These are phyloP conservation scores for Xanthoconium purpureum DNA, from an alignment of 768 basidiomycete species.

Conservation along the genomic window DNA sequence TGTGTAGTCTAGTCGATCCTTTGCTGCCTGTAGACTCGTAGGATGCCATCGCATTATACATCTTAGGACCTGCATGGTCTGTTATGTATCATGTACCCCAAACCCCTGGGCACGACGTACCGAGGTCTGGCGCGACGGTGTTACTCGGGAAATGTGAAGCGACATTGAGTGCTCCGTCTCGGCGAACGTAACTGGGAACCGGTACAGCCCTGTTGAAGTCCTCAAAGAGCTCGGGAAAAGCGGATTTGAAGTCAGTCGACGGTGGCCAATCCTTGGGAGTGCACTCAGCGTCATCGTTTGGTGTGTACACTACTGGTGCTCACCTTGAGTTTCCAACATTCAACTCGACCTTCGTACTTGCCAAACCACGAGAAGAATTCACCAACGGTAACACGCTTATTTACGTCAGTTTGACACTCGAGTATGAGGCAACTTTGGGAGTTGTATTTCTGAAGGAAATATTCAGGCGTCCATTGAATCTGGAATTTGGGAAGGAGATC, in stretches of 20 bases:
- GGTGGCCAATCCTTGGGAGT: constrained; percentile 83
- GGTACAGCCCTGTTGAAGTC: constrained; percentile 85
- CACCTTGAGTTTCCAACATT: constrained; percentile 72
- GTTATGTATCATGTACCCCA: constrained; percentile 2
- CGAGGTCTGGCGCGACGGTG: constrained; percentile 74
- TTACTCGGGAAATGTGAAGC: constrained; percentile 86
- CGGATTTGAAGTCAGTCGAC: constrained; percentile 75
- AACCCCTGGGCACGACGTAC: constrained; percentile 37
- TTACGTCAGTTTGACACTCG: constrained; percentile 76
- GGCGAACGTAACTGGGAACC: constrained; percentile 84
- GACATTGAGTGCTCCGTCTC: constrained; percentile 86
- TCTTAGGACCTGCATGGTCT: constrained; percentile 69
- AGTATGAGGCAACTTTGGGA: constrained; percentile 65
- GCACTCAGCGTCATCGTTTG: constrained; percentile 5
- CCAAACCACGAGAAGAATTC: constrained; percentile 84
- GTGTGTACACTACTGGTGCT: constrained; percentile 32
- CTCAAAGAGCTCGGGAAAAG: constrained; percentile 81
- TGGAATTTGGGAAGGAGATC: constrained; percentile 59
- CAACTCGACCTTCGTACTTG: constrained; percentile 51
- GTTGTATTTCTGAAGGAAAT: constrained; percentile 70
- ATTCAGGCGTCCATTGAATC: constrained; percentile 77
- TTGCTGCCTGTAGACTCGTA: constrained; percentile 63
- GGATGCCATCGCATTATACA: constrained; percentile 89
- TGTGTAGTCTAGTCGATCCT: constrained; percentile 85
- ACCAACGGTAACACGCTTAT: constrained; percentile 59